Conservation (phyloP, 2,329 filamentous ascomycete genomes). For the Aspergillus tubingensis region DNA sequence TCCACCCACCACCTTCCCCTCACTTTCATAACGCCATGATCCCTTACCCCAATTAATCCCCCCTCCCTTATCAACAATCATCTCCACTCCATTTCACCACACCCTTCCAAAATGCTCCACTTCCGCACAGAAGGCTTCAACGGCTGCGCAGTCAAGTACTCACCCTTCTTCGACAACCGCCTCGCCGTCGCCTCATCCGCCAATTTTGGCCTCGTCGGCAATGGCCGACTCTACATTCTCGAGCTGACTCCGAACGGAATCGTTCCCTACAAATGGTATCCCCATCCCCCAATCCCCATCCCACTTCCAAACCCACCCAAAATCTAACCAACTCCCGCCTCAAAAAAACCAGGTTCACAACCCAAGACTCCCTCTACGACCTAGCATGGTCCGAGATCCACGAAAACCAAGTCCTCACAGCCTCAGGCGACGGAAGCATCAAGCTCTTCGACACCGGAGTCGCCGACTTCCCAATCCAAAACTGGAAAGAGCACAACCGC, state of each 20-base stretch:
- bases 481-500: constrained; percentile 89
- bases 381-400: constrained; percentile 93
- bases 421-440: constrained; percentile 88
- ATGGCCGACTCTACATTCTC: constrained; percentile 84
- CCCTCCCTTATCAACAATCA: neutral
- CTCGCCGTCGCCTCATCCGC: constrained; percentile 87
- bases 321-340: neutral
- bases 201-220: constrained; percentile 96
- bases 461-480: constrained; percentile 81
- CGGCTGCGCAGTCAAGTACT: constrained; percentile 96
- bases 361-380: constrained; percentile 95
- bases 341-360: constrained; percentile 71
- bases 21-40: constrained; percentile 4
- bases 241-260: constrained; percentile 82
- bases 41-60: neutral
- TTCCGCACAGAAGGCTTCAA: constrained; percentile 93
- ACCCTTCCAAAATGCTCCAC: constrained; percentile 71
- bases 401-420: constrained; percentile 88
- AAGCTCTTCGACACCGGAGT: constrained; percentile 89
- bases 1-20: neutral
- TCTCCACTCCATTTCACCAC: neutral
- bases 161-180: constrained; percentile 93
- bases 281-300: neutral
- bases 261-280: constrained; percentile 76
- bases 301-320: too few relatives aligned